Evolutionary conservation across 1,284 basidiomycete species (phyloP).

Genomic region (Malassezia vespertilionis): DNA sequence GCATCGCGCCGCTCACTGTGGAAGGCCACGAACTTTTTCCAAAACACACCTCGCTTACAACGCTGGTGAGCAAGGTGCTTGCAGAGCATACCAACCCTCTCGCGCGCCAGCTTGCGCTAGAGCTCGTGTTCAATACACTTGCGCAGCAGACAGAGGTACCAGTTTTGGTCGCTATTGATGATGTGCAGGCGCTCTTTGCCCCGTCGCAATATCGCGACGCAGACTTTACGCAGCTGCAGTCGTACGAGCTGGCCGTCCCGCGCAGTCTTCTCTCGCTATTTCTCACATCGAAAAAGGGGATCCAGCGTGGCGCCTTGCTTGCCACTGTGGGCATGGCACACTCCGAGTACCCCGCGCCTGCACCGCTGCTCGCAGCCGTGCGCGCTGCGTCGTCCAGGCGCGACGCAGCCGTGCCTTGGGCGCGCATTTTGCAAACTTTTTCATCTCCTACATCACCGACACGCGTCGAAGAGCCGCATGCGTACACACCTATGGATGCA

Average conservation of each 20-base stretch:
- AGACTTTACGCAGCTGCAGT: conserved; percentile 60
- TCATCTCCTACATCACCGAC: conserved; percentile 9
- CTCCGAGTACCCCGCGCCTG: conserved; percentile 21
- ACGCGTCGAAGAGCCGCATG: conserved; percentile 23
- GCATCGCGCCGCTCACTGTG: conserved; percentile 13
- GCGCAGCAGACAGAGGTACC: conserved; percentile 59
- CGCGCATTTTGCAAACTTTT: conserved; percentile 1
- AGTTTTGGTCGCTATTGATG: conserved; percentile 74
- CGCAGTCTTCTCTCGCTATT: conserved; percentile 48
- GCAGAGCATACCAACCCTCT: conserved; percentile 4
- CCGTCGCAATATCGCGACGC: conserved; percentile 66
- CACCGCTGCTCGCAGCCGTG: conserved; percentile 26
- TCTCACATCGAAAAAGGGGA: conserved; percentile 6
- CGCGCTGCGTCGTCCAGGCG: conserved; percentile 9
- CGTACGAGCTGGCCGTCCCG: conserved; percentile 72
- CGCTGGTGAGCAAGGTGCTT: conserved; percentile 13
- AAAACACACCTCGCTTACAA: conserved; percentile 21
- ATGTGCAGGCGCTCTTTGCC: conserved; percentile 70
- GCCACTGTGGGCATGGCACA: conserved; percentile 27
- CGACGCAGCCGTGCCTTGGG: conserved; percentile 5
- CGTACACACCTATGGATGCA: conserved; percentile 26
- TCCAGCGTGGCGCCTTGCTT: conserved; percentile 23
- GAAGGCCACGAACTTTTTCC: conserved; percentile 18
- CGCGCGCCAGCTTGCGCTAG: conserved; percentile 55
- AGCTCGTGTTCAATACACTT: conserved; percentile 58